Percentiles rank a stretch among this genome's conserved stretches.
Evolutionary conservation across 352 stramenopile species (phyloP).

Genomic region (Globisporangium middletonii): DNA sequence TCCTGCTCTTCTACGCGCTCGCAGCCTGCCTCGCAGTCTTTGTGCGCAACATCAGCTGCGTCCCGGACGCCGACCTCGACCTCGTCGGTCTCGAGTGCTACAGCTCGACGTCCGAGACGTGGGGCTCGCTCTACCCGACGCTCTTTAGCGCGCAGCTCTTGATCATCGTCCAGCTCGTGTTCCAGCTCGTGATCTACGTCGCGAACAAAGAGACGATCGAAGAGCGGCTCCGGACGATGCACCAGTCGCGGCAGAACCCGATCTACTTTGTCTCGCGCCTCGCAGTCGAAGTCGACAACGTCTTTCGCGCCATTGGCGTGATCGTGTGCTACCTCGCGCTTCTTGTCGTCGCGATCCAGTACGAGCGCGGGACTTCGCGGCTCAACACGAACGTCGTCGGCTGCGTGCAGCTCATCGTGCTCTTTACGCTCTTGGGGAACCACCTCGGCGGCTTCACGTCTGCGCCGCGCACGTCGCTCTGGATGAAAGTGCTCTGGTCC

Average conservation of each 20-base stretch:
- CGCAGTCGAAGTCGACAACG: slow-evolving; percentile 70
- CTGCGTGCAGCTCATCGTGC: slow-evolving; percentile 45
- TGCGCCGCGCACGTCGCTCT: slow-evolving; percentile 59
- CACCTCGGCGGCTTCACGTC: slow-evolving; percentile 64
- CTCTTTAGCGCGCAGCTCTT: slow-evolving; percentile 78
- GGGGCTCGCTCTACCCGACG: slow-evolving; percentile 69
- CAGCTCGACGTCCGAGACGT: slow-evolving; percentile 42
- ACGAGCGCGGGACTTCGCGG: slow-evolving; percentile 38
- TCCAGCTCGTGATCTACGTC: slow-evolving; percentile 84
- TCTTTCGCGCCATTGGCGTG: slow-evolving; percentile 58
- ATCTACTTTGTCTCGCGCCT: slow-evolving; percentile 71
- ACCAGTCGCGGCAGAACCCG: slow-evolving; percentile 61
- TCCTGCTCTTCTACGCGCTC: slow-evolving; percentile 69
- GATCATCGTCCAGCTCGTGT: slow-evolving; percentile 81
- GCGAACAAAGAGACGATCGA: slow-evolving; percentile 63
- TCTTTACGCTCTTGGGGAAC: slow-evolving; percentile 61
- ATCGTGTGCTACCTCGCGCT: slow-evolving; percentile 69
- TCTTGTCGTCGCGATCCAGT: slow-evolving; percentile 60
- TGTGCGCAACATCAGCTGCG: slow-evolving; percentile 72
- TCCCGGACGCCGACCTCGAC: slow-evolving; percentile 30
- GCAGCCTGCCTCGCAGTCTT: slow-evolving; percentile 70
- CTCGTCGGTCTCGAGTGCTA: slow-evolving; percentile 75
- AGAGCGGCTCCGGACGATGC: slow-evolving; percentile 51
- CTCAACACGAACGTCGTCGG: slow-evolving; percentile 69
- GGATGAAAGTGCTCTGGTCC: slow-evolving; percentile 71